Base-by-base conservation (phyloP, 2,329 filamentous ascomycete species). In the Ophiostoma ulmi region DNA sequence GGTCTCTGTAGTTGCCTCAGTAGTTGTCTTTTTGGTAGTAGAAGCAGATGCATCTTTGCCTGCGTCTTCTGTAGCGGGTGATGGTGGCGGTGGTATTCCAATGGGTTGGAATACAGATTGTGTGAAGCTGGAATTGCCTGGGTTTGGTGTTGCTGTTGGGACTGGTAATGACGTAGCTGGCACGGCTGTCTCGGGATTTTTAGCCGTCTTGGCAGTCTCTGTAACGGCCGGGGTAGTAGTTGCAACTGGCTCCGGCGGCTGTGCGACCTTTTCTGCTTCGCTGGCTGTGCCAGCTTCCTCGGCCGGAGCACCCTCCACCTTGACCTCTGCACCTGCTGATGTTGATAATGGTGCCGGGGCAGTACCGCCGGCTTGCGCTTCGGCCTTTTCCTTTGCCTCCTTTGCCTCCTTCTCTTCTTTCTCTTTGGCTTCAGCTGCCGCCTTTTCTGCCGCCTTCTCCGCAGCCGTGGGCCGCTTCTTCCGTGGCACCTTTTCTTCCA, bases 401-500 rank as follows among this genome's bases (percentile, higher is more conserved):
- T 38, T 68, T 26, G 52, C 61, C n/a, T 58, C 38, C 17, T 52
- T 38, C 52, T 61, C 44, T 31, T 70, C 61, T 61, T 68, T 52
- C 44, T 38, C 55, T 22, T 22, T 36, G 35, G 67, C 63, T 63
- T 69, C 67, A 0, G 31, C 55, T 0, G 52, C 68, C 26, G 70
- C 70, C 39, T 52, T 36, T 20, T 69, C 72, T 0, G 66, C 72
- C 5, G 72, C 70, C 41, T 73, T 73, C 3, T 74, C 74, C 5
- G 77, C 78, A 0, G 75, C 76, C 5, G 81, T 80, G 67, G 81
- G 81, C 71, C 83, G 80, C 77, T 88, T 89, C 78, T 84, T 82
- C 73, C 81, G 80, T 20, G 78, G 77, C 17, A 83, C 82, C 76
- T 86, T 87, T 76, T 89, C 87, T 75, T 89, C 86, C 73, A 89